Conservation (phyloP, 2,329 filamentous ascomycete genomes). For the Calonectria henricotiae region DNA sequence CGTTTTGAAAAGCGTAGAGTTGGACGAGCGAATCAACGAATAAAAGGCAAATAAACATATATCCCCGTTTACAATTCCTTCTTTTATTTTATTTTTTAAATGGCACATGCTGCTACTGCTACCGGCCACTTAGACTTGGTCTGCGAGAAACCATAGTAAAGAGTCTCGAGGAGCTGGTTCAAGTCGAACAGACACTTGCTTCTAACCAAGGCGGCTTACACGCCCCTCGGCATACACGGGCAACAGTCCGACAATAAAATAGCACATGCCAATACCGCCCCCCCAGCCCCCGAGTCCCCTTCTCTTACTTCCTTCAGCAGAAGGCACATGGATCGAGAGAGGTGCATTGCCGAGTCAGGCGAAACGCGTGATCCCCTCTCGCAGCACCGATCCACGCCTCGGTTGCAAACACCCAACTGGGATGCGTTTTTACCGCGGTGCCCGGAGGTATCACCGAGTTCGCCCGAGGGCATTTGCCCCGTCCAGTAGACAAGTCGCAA, state of each 20-base stretch:
- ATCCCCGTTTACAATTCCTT: too few species aligned
- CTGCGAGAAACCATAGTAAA: too few species aligned
- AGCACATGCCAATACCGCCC: not conserved
- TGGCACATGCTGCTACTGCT: not conserved
- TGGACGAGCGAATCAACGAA: not conserved
- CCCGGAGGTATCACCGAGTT: constrained; percentile 10
- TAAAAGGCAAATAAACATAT: not conserved
- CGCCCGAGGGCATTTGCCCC: not conserved
- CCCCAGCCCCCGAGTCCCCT: too few species aligned
- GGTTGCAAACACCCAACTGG: not conserved
- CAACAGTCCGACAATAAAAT: not conserved
- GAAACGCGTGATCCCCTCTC: not conserved
- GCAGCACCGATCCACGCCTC: constrained; percentile 4
- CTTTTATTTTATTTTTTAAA: not conserved
- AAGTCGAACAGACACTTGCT: not conserved
- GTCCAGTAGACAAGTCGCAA: too few species aligned
- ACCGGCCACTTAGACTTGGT: too few species aligned
- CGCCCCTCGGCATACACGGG: not conserved
- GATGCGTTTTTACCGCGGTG: not conserved
- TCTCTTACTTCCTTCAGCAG: not conserved
- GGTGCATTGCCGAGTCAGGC: not conserved
- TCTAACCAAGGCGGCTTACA: not conserved
- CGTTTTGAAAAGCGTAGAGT: not conserved
- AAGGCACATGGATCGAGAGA: not conserved
- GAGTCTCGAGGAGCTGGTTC: too few species aligned